Evolutionary conservation across 345 rosid species (phyloP).

Genomic region (Ceriops zippeliana): DNA sequence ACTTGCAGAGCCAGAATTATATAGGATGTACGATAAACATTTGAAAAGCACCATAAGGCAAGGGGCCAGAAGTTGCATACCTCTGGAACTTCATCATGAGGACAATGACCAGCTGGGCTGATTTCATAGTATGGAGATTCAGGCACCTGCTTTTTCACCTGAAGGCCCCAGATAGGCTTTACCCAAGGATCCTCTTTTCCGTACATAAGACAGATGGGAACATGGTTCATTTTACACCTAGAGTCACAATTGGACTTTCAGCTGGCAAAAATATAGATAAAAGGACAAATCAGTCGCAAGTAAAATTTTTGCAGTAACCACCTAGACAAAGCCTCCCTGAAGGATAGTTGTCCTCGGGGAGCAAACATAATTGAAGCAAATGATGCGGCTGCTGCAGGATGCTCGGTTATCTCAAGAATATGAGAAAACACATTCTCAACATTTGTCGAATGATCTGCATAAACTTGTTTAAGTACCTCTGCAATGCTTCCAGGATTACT

Average conservation of each 20-base stretch:
- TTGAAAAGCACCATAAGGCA: background rate
- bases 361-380: constrained; percentile 92
- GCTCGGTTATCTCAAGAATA: constrained; percentile 69
- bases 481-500: constrained; percentile 83
- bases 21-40: background rate
- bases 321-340: constrained; percentile 62
- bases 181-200: constrained; percentile 99
- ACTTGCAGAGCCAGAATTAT: background rate
- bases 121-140: constrained; percentile 84
- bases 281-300: background rate
- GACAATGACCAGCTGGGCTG: constrained; percentile 99
- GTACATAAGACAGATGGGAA: constrained; percentile 76
- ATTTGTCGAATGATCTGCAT: constrained; percentile 76
- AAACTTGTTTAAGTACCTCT: constrained; percentile 80
- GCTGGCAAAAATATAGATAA: background rate
- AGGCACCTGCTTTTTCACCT: constrained; percentile 68
- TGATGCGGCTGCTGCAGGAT: constrained; percentile 95
- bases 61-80: constrained; percentile 26
- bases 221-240: constrained; percentile 56
- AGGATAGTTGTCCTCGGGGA: constrained; percentile 74
- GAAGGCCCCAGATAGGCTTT: constrained; percentile 82
- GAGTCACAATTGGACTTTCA: constrained; percentile 11
- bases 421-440: constrained; percentile 77
- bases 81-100: constrained; percentile 99
- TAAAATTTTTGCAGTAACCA: constrained; percentile 15